Percentiles rank a stretch among this genome's conserved stretches.
Evolutionary conservation across 768 basidiomycete genomes (phyloP).

Genomic region (Exidia glandulosa): DNA sequence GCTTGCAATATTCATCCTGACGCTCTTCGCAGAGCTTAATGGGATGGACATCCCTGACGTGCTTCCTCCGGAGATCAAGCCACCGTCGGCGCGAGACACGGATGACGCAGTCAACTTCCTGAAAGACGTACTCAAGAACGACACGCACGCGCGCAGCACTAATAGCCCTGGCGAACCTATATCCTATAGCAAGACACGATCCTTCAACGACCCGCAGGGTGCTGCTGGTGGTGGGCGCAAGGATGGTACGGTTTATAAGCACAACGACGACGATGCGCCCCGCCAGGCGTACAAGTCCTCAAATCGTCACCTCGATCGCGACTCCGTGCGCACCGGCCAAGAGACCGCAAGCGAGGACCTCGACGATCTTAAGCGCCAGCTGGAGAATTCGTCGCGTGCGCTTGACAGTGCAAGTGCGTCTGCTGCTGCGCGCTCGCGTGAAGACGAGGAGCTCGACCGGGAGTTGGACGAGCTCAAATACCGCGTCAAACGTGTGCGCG

Average conservation of each 20-base stretch:
- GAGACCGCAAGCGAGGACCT: constrained; percentile 41
- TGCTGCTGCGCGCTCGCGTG: constrained; percentile 48
- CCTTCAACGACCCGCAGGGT: constrained; percentile 48
- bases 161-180: constrained; percentile 40
- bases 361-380: constrained; percentile 29
- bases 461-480: constrained; percentile 83
- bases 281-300: constrained; percentile 59
- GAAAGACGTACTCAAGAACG: constrained; percentile 77
- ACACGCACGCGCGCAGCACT: constrained; percentile 53
- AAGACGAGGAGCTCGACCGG: constrained; percentile 84
- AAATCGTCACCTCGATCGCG: constrained; percentile 76
- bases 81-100: constrained; percentile 84
- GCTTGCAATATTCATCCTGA: background rate
- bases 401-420: constrained; percentile 65
- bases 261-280: constrained; percentile 49
- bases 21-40: constrained; percentile 54
- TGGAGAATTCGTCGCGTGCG: constrained; percentile 61
- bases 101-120: constrained; percentile 83
- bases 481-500: constrained; percentile 74
- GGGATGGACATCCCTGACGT: constrained; percentile 82
- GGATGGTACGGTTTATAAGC: constrained; percentile 90
- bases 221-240: constrained; percentile 49
- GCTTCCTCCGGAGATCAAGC: constrained; percentile 81
- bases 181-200: constrained; percentile 57
- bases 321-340: constrained; percentile 59